Conservation (phyloP, 2,329 filamentous ascomycete species). For the Tolypocladium endophyticum region DNA sequence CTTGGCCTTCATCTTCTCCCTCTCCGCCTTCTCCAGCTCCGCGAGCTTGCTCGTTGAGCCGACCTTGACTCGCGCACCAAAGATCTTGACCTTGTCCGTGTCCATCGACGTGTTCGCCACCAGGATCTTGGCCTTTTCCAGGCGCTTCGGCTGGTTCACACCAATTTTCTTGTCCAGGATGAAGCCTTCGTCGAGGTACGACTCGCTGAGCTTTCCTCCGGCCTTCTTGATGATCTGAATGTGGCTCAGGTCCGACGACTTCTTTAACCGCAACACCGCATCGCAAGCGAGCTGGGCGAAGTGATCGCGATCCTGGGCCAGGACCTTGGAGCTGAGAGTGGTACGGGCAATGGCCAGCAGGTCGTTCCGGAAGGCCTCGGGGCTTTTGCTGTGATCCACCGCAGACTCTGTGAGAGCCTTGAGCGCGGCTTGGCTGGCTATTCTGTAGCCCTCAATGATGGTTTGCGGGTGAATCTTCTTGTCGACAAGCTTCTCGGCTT, state of each 20-base stretch:
- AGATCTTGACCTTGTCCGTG: slow-evolving; percentile 99
- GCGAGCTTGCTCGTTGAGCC: slow-evolving; percentile 92
- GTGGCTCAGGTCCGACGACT: slow-evolving; percentile 87
- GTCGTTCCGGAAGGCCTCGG: slow-evolving; percentile 79
- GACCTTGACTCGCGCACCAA: slow-evolving; percentile 93
- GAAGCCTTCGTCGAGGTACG: slow-evolving; percentile 95
- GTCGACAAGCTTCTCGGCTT: slow-evolving; percentile 94
- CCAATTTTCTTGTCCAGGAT: slow-evolving; percentile 99
- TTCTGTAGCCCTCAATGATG: slow-evolving; percentile 97
- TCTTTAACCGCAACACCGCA: slow-evolving; percentile 80
- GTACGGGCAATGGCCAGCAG: slow-evolving; percentile 85
- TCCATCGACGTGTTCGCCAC: slow-evolving; percentile 99
- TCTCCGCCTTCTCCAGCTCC: slow-evolving; percentile 96
- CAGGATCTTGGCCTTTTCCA: slow-evolving; percentile 97
- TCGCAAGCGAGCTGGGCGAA: slow-evolving; percentile 86
- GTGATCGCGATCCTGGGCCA: slow-evolving; percentile 86
- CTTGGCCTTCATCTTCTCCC: slow-evolving; percentile 99
- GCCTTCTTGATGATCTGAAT: slow-evolving; percentile 99
- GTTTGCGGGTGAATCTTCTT: slow-evolving; percentile 99
- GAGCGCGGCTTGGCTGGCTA: slow-evolving; percentile 85
- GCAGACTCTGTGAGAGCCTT: slow-evolving; percentile 74
- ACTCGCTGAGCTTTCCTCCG: slow-evolving; percentile 93
- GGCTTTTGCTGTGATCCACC: slow-evolving; percentile 79
- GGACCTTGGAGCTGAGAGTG: slow-evolving; percentile 92
- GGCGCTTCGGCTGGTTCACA: slow-evolving; percentile 92